Evolutionary conservation across 495 filamentous ascomycete species (phyloP).

Genomic region (Podospora bellae-mahoneyi): DNA sequence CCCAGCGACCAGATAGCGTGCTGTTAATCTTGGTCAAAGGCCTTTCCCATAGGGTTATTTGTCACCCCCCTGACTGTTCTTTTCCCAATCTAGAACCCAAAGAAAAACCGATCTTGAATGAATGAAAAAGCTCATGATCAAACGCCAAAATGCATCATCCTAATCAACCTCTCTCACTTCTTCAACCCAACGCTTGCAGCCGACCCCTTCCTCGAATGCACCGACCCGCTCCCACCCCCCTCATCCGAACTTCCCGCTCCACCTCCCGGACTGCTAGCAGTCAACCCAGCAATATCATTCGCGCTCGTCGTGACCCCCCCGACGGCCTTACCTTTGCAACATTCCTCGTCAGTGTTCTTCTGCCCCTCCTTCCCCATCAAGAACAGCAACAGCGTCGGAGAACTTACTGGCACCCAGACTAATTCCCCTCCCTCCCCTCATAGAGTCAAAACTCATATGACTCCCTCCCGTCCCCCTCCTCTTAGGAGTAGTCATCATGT

Average conservation of each 20-base stretch:
- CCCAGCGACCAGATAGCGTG: neutral
- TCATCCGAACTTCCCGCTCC: slow-evolving; percentile 21
- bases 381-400: slow-evolving; percentile 3
- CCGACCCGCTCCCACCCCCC: no score
- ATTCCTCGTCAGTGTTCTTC: neutral
- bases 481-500: slow-evolving; percentile 10
- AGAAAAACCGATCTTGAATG: neutral
- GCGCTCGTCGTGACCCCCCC: slow-evolving; percentile 23
- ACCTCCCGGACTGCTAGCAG: neutral
- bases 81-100: neutral
- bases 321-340: slow-evolving; percentile 19
- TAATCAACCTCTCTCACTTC: neutral
- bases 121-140: neutral
- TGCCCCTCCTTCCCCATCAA: no score
- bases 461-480: slow-evolving; percentile 22
- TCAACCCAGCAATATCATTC: slow-evolving; percentile 8
- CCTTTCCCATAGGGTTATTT: neutral
- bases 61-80: neutral
- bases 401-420: slow-evolving; percentile 33
- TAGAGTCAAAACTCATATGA: slow-evolving; percentile 28
- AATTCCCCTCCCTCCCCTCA: slow-evolving; percentile 34
- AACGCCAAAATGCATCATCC: neutral
- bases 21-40: neutral
- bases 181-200: neutral
- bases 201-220: neutral